Base-by-base conservation (phyloP, 2,329 filamentous ascomycete genomes). In the Coniochaeta ligniaria region DNA sequence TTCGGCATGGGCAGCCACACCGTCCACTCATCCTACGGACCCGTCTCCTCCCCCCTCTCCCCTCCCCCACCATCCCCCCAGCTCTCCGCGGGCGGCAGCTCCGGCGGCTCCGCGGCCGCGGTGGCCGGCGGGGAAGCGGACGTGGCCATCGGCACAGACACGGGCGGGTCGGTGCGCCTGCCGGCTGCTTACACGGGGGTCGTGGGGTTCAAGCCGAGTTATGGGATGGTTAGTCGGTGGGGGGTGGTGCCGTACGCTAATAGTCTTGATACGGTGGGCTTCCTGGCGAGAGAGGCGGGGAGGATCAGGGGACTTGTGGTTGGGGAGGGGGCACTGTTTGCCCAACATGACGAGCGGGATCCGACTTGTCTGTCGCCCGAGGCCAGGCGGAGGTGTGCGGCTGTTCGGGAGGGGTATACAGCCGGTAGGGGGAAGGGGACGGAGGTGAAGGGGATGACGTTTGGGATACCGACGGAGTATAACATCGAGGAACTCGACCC, bases 191-290 rank as follows among this genome's bases (percentile, higher is more conserved):
- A 96, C 71, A 92, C 89, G 9, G 90, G 90, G 3, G 82, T 88
- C 0, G 82, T 94, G 17, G 93, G 93, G 0, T 96, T 93, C 75
- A 96, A 97, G 74, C 93, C 93, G 1, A 95, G 90, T 31, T 97
- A 97, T 70, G 93, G 93, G 17, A 83, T 94, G 75, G 74, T 97
- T 33, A 96, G 91, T 52, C 83, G 93, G 62, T 91, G 87, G 79
- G 93, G 93, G 1, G 90, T 97, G 2, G 85, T 97, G 57, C 89
- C 92, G 16, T 97, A 97, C 71, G 93, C 93, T 9, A 96, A 97
- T 72, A 96, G 91, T 1, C 78, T 97, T 9, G 93, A 97, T 70
- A 96, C 93, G 0, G 91, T 97, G 9, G 93, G 93, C 0, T 80
- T 96, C 3, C 66, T 96, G 50, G 86, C 87, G 0, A 75, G 72